Conservation (phyloP, 108 stramenopile genomes). For the Cylindrotheca fusiformis region DNA sequence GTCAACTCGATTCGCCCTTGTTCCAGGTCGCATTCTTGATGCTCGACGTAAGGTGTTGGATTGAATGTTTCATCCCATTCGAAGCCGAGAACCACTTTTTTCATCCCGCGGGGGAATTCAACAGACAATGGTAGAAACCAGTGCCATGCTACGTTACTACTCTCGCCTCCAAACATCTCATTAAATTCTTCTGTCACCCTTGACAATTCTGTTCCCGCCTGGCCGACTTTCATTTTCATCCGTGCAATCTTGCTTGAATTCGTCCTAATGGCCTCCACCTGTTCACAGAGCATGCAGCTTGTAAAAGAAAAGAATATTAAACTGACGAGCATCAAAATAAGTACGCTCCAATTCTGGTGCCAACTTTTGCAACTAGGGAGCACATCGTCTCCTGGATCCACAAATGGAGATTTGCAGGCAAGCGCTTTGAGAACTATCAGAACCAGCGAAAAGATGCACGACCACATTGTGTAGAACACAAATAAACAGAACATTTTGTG, state of each 20-base stretch:
- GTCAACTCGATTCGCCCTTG: not conserved
- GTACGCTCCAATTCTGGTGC: slow-evolving; percentile 20
- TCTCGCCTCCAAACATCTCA: slow-evolving; percentile 91
- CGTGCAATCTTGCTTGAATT: slow-evolving; percentile 93
- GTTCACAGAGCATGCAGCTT: slow-evolving; percentile 92
- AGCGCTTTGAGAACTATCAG: slow-evolving; percentile 57
- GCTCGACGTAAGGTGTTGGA: slow-evolving; percentile 45
- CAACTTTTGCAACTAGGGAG: slow-evolving; percentile 2
- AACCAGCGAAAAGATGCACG: slow-evolving; percentile 68
- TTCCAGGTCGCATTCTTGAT: slow-evolving; percentile 1
- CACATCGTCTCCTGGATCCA: not conserved
- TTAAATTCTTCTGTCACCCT: slow-evolving; percentile 81
- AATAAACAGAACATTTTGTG: slow-evolving; percentile 96
- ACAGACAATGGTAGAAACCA: slow-evolving; percentile 71
- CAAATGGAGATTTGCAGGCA: slow-evolving; percentile 27
- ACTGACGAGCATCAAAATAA: slow-evolving; percentile 47
- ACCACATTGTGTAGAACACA: slow-evolving; percentile 84
- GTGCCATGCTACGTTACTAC: slow-evolving; percentile 63
- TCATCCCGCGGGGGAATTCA: slow-evolving; percentile 67
- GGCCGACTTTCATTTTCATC: slow-evolving; percentile 80
- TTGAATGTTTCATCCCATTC: slow-evolving; percentile 63
- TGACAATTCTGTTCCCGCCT: slow-evolving; percentile 61
- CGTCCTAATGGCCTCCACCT: slow-evolving; percentile 83
- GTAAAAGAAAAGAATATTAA: slow-evolving; percentile 94
- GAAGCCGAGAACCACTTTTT: slow-evolving; percentile 76